Conservation (phyloP, 2,329 filamentous ascomycete species). For the Aspergillus neotritici region DNA sequence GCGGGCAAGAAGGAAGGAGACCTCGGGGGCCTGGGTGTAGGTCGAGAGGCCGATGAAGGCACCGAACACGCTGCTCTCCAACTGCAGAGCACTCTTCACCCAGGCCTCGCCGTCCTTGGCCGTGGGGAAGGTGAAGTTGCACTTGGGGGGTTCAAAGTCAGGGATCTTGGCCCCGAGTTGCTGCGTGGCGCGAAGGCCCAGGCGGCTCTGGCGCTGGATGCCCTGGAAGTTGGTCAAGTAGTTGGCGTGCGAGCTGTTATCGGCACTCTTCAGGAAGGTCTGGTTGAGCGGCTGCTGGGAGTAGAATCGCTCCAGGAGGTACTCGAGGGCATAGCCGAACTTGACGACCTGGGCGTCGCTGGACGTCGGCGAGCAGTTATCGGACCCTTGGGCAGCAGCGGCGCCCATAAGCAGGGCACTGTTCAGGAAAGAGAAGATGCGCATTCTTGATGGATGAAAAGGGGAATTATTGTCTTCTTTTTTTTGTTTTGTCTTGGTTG, state of each 20-base stretch:
- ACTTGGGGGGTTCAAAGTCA: conserved; percentile 16
- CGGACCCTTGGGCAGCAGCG: conserved; percentile 12
- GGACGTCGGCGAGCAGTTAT: conserved; percentile 17
- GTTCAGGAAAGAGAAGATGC: conserved; percentile 14
- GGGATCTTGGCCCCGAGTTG: conserved; percentile 13
- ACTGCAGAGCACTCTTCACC: conserved; percentile 15
- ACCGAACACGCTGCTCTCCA: conserved; percentile 19
- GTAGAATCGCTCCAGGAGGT: conserved; percentile 22
- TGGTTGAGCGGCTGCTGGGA: conserved; percentile 17
- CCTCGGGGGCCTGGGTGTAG: conserved; percentile 26
- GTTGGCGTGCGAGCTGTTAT: conserved; percentile 15
- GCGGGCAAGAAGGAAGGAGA: conserved; percentile 26
- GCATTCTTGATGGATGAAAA: conserved; percentile 11
- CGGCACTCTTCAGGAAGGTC: conserved; percentile 17
- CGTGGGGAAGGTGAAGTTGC: conserved; percentile 19
- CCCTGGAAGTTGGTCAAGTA: conserved; percentile 20
- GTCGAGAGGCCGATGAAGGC: conserved; percentile 25
- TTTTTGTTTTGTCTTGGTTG: too few relatives aligned
- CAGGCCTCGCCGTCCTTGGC: conserved; percentile 13
- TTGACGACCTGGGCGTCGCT: conserved; percentile 17
- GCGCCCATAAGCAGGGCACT: conserved; percentile 18
- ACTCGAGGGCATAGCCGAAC: conserved; percentile 21
- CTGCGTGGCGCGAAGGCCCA: conserved; percentile 21
- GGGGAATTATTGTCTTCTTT: too few relatives aligned
- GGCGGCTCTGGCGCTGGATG: conserved; percentile 20